phyloP scores from a whole-genome alignment of 768 basidiomycete species.

The Tephrocybe rancida region DNA sequence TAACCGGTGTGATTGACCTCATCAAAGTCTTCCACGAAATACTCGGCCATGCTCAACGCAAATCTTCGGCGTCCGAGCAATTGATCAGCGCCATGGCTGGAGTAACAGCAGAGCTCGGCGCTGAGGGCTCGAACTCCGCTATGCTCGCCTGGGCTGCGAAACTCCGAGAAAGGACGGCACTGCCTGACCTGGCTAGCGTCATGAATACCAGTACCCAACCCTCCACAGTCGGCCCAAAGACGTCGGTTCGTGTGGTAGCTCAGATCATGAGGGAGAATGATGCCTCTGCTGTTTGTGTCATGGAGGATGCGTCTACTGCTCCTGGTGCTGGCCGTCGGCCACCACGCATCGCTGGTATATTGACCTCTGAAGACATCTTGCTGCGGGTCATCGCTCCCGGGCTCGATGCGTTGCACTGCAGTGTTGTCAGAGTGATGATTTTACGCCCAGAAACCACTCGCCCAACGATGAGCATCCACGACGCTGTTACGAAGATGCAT shows the following conservation, averaged over 20 bases:
- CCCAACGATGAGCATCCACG: background rate
- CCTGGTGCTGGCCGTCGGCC: background rate
- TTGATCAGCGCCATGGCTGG: conserved; percentile 2
- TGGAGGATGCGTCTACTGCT: background rate
- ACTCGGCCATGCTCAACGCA: background rate
- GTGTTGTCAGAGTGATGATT: conserved; percentile 3
- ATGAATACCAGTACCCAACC: background rate
- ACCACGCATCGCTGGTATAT: background rate
- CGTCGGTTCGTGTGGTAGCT: conserved; percentile 1
- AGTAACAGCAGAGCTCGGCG: background rate
- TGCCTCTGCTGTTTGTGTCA: conserved; percentile 5
- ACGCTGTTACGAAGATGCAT: conserved; percentile 1
- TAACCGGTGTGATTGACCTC: background rate
- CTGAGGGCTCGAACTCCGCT: background rate
- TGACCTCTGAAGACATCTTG: conserved; percentile 3
- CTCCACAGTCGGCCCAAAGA: background rate
- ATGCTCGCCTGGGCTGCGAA: conserved; percentile 4
- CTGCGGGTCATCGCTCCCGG: background rate
- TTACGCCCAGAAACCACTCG: background rate
- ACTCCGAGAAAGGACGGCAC: conserved; percentile 3
- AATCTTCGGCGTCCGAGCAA: background rate
- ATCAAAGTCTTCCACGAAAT: conserved; percentile 4
- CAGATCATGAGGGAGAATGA: conserved; percentile 5
- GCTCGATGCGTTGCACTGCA: background rate
- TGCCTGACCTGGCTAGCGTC: background rate